Conservation (phyloP, 805 yeast species). For the Zygosaccharomyces rouxii region DNA sequence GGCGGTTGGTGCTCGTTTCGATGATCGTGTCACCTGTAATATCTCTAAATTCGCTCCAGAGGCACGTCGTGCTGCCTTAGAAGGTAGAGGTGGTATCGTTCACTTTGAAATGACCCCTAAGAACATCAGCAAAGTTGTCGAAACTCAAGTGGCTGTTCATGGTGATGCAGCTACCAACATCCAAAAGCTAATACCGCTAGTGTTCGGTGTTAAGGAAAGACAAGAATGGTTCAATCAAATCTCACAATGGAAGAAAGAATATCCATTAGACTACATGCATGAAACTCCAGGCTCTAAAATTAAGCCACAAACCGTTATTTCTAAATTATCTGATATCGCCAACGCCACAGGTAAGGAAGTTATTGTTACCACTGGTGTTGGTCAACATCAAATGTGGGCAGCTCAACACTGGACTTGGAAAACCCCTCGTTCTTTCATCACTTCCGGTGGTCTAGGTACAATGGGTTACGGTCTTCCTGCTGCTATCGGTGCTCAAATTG, state of each 20-base stretch:
- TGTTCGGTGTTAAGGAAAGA: constrained; percentile 61
- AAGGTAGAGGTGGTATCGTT: constrained; percentile 89
- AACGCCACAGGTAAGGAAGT: constrained; percentile 57
- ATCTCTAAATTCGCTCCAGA: constrained; percentile 87
- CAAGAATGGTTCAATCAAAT: constrained; percentile 75
- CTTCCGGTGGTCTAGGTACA: constrained; percentile 99
- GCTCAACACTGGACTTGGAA: constrained; percentile 97
- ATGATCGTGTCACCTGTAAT: constrained; percentile 94
- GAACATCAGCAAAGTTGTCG: constrained; percentile 95
- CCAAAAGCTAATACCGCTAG: constrained; percentile 64
- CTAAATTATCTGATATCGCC: constrained; percentile 71
- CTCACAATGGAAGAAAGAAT: constrained; percentile 76
- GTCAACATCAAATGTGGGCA: constrained; percentile 99
- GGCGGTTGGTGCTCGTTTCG: constrained; percentile 96
- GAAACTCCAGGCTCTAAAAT: constrained; percentile 78
- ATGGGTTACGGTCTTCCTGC: constrained; percentile 98
- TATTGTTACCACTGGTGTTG: constrained; percentile 95
- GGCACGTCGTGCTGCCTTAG: constrained; percentile 83
- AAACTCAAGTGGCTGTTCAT: constrained; percentile 93
- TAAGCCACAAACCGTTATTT: constrained; percentile 89
- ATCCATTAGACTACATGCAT: constrained; percentile 75
- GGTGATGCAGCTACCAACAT: constrained; percentile 89
- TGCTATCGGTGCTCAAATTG: constrained; percentile 97
- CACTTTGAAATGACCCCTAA: constrained; percentile 96
- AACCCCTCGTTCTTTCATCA: constrained; percentile 85